phyloP scores from a whole-genome alignment of 192 early-diverging fungal genomes.

The Chytriomyces confervae region DNA sequence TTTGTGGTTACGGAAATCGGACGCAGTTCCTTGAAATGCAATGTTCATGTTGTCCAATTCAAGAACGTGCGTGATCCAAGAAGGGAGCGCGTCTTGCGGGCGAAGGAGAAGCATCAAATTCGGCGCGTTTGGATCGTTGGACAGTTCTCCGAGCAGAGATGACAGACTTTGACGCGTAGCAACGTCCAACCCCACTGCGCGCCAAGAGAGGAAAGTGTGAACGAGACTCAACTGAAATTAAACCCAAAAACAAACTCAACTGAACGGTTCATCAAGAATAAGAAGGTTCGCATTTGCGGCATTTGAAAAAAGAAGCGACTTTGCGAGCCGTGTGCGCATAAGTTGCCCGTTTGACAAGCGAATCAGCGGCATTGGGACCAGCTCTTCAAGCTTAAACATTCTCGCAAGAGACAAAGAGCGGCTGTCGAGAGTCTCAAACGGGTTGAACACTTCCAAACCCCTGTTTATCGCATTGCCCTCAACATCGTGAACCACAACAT shows the following conservation, averaged over 20 bases:
- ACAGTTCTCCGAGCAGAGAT: constrained; percentile 27
- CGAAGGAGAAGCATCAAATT: constrained; percentile 53
- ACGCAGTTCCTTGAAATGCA: constrained; percentile 42
- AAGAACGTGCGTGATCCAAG: constrained; percentile 60
- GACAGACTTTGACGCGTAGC: constrained; percentile 48
- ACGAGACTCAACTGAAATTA: neutral
- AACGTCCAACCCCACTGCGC: constrained; percentile 61
- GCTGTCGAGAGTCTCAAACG: neutral
- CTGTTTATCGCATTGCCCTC: constrained; percentile 3
- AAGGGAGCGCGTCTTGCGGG: constrained; percentile 60
- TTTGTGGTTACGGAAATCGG: constrained; percentile 31
- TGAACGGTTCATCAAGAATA: constrained; percentile 62
- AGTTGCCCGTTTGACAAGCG: constrained; percentile 32
- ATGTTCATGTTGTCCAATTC: constrained; percentile 45
- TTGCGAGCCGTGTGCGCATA: constrained; percentile 26
- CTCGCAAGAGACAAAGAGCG: constrained; percentile 15
- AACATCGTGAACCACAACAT: constrained; percentile 1
- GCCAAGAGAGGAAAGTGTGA: neutral
- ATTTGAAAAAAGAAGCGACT: constrained; percentile 17
- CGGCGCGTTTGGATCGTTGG: constrained; percentile 17
- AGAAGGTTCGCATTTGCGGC: constrained; percentile 4
- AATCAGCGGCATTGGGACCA: constrained; percentile 18
- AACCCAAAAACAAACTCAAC: constrained; percentile 42
- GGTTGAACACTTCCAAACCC: neutral
- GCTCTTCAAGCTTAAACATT: constrained; percentile 31